These are phyloP conservation scores for Multifurca ochricompacta DNA, from an alignment of 768 basidiomycete genomes.

Conservation along the genomic window DNA sequence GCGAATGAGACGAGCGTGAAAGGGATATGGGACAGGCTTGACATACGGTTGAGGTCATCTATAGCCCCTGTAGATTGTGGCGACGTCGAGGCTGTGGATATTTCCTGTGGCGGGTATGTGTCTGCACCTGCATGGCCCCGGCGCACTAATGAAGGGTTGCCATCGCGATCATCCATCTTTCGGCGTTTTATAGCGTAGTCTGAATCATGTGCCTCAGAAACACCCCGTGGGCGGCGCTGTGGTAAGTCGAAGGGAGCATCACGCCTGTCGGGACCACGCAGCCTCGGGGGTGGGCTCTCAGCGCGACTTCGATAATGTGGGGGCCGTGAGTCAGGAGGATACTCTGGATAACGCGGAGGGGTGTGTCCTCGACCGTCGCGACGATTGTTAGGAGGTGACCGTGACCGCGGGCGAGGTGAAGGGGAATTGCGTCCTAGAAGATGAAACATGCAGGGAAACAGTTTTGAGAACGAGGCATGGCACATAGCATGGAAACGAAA, in stretches of 20 bases:
- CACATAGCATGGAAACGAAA: conserved; percentile 18
- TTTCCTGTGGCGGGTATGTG: conserved; percentile 3
- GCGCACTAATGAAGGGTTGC: conserved; percentile 5
- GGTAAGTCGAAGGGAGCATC: conserved; percentile 14
- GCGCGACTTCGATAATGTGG: conserved; percentile 8
- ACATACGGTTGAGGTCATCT: conserved; percentile 20
- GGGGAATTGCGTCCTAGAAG: conserved; percentile 22
- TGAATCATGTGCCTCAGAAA: conserved; percentile 8
- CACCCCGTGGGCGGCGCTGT: conserved; percentile 13
- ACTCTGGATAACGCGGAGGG: conserved; percentile 13
- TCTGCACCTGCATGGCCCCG: conserved; percentile 12
- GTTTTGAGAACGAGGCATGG: conserved; percentile 20
- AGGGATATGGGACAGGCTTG: conserved; percentile 12
- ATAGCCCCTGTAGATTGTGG: conserved; percentile 12
- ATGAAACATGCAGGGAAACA: conserved; percentile 19
- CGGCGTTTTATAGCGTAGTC: conserved; percentile 18
- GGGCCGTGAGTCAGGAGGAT: conserved; percentile 2
- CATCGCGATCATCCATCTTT: conserved; percentile 12
- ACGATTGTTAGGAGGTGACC: conserved; percentile 13
- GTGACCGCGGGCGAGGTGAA: conserved; percentile 16
- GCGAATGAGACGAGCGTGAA: conserved; percentile 9
- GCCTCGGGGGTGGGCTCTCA: conserved; percentile 15
- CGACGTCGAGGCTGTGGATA: conserved; percentile 13
- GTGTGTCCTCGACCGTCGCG: conserved; percentile 14
- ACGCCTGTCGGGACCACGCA: conserved; percentile 3